A percentile compares a stretch with the other conserved stretches of the same genome.
Evolutionary conservation across 78 protist species (phyloP).

Genomic region (Dictyostelium citrinum): DNA sequence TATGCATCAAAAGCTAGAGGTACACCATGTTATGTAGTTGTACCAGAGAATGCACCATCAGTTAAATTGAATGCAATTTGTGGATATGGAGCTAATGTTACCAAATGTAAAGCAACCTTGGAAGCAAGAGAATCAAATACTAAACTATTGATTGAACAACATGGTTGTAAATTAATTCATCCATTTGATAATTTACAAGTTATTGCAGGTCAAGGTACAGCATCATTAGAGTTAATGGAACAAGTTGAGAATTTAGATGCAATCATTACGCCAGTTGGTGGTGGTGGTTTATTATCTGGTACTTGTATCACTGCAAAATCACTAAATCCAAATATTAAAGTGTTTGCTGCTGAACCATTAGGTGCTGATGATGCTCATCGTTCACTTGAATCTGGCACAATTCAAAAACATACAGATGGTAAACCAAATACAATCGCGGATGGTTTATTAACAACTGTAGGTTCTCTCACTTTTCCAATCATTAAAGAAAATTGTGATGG

Average conservation of each 20-base stretch:
- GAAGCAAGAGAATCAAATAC: conserved; percentile 39
- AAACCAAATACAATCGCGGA: conserved; percentile 86
- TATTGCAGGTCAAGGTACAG: conserved; percentile 93
- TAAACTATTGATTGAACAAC: background rate
- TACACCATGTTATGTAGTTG: conserved; percentile 74
- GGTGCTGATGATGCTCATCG: conserved; percentile 85
- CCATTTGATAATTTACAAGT: conserved; percentile 85
- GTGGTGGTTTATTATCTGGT: conserved; percentile 88
- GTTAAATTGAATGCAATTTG: conserved; percentile 79
- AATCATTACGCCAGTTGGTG: conserved; percentile 87
- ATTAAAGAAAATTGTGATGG: conserved; percentile 6
- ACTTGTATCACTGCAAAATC: conserved; percentile 58
- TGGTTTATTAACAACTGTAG: conserved; percentile 84
- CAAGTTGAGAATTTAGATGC: conserved; percentile 82
- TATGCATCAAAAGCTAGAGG: conserved; percentile 70
- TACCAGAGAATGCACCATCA: conserved; percentile 84
- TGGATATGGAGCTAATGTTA: conserved; percentile 63
- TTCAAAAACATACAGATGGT: background rate
- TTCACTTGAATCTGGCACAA: background rate
- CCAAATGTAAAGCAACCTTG: conserved; percentile 74
- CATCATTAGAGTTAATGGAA: conserved; percentile 77
- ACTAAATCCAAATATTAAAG: conserved; percentile 30
- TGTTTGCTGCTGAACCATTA: conserved; percentile 90
- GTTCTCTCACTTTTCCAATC: conserved; percentile 73
- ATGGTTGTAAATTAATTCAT: conserved; percentile 71